Conservation (phyloP, 2,329 filamentous ascomycete species). For the Ophiocordyceps polyrhachis-furcata region DNA sequence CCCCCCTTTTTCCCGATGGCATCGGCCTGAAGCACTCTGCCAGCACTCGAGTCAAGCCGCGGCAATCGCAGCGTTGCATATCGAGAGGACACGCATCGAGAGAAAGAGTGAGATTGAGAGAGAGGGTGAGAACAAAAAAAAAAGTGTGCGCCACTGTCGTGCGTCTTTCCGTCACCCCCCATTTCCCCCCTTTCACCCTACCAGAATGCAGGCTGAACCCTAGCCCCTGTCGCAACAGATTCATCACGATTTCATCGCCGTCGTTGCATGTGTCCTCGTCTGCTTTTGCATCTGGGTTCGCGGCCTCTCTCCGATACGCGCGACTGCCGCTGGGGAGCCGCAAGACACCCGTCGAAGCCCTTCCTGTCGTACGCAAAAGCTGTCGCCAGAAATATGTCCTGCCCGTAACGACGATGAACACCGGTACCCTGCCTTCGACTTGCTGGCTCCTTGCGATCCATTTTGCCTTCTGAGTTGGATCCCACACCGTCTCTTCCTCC, state of each 20-base stretch:
- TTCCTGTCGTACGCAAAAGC: not conserved
- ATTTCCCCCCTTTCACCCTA: conserved; percentile 1
- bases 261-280: not conserved
- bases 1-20: conserved; percentile 3
- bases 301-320: not conserved
- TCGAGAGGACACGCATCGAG: not conserved
- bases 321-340: not conserved
- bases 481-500: conserved; percentile 14
- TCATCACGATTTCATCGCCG: not conserved
- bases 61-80: not conserved
- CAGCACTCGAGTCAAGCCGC: not conserved
- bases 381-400: conserved; percentile 11
- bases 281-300: not conserved
- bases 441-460: conserved; percentile 32
- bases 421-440: conserved; percentile 27
- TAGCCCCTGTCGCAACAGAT: not conserved
- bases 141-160: not conserved
- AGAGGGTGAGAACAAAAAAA: too few relatives aligned
- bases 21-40: conserved; percentile 5
- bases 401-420: conserved; percentile 34
- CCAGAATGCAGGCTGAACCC: conserved; percentile 3
- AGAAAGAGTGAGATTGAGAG: too few relatives aligned
- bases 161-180: not conserved
- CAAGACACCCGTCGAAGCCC: not conserved
- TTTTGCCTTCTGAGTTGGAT: conserved; percentile 33